Percentiles rank a stretch among this genome's conserved stretches.
Evolutionary conservation across 257 asterid genomes (phyloP).

Genomic region (Solanum dulcamara): DNA sequence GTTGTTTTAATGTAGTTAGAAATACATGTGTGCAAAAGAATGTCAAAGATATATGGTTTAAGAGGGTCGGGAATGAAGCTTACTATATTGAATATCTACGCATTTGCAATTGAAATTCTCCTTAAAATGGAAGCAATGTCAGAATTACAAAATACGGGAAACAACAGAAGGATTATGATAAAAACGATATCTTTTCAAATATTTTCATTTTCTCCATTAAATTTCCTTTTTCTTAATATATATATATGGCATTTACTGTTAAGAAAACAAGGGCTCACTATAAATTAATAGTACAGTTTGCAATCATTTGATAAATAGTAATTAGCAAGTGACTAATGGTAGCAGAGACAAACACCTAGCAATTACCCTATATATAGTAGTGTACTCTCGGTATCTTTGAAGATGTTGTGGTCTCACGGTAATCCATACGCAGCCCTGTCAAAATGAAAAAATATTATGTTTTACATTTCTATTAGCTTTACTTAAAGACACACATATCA

Average conservation of each 20-base stretch:
- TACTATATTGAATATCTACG: background rate
- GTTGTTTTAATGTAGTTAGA: background rate
- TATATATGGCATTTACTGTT: background rate
- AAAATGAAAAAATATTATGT: constrained; percentile 2
- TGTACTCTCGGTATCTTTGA: constrained; percentile 63
- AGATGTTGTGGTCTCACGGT: constrained; percentile 92
- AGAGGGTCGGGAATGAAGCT: background rate
- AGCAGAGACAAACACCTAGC: background rate
- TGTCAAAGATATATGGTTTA: background rate
- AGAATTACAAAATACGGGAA: background rate
- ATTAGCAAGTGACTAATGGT: background rate
- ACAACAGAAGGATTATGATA: background rate
- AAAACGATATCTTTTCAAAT: background rate
- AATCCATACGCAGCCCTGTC: constrained; percentile 96
- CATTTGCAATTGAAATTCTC: background rate
- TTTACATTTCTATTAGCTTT: background rate
- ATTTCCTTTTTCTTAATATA: background rate
- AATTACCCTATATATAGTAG: constrained; percentile 69
- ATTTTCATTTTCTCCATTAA: background rate
- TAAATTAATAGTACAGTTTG: background rate
- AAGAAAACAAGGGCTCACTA: background rate
- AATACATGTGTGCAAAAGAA: background rate
- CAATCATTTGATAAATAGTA: background rate
- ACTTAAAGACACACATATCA: background rate
- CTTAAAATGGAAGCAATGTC: background rate